Conservation (phyloP, 1,139 yeast species). For the Zygosaccharomyces pseudobailii region DNA sequence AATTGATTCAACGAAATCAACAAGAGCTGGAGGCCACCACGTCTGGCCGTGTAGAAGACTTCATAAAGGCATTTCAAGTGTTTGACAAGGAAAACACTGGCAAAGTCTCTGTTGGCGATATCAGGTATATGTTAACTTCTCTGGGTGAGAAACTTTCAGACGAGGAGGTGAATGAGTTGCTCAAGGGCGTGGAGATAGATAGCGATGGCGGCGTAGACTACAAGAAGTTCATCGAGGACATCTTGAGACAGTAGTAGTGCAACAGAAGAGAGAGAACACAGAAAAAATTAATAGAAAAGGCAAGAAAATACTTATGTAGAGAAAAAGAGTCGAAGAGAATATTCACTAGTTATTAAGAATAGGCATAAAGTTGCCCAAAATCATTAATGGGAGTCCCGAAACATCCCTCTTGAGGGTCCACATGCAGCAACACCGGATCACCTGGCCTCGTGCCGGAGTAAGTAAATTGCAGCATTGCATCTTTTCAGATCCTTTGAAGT, state of each 20-base stretch:
- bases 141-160: constrained; percentile 90
- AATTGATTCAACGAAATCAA: constrained; percentile 25
- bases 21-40: constrained; percentile 31
- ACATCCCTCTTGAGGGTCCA: constrained; percentile 93
- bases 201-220: constrained; percentile 94
- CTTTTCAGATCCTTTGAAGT: constrained; percentile 77
- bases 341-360: constrained; percentile 7
- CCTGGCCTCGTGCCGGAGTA: constrained; percentile 33
- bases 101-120: constrained; percentile 93
- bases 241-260: constrained; percentile 64
- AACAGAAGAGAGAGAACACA: not conserved
- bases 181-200: constrained; percentile 91
- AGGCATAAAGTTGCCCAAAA: constrained; percentile 87
- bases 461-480: constrained; percentile 53
- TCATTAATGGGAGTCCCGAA: constrained; percentile 95
- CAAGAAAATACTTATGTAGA: not conserved
- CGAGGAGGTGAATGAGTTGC: constrained; percentile 88
- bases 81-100: constrained; percentile 96
- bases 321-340: not conserved
- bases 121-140: constrained; percentile 87
- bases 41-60: constrained; percentile 57
- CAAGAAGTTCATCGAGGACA: constrained; percentile 88
- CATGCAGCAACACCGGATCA: constrained; percentile 70
- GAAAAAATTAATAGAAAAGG: not conserved
- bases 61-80: constrained; percentile 95